Conservation (phyloP, 1,284 basidiomycete species). For the Papiliotrema laurentii region DNA sequence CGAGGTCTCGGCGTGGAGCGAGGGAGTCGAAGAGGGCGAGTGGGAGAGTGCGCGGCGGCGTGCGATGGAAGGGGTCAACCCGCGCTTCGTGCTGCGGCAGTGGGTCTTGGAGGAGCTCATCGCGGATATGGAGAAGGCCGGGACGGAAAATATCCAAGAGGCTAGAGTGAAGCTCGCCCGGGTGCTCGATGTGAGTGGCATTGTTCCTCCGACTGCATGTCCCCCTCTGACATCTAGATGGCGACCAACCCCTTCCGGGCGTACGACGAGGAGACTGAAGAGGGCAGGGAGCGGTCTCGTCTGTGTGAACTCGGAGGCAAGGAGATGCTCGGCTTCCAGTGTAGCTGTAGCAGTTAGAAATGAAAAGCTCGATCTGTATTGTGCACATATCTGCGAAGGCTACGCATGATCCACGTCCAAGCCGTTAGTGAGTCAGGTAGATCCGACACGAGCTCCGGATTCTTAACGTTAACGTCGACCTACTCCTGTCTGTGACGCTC, state of each 20-base stretch:
- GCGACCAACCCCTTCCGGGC: constrained; percentile 51
- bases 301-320: constrained; percentile 71
- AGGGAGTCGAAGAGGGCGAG: constrained; percentile 14
- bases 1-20: neutral
- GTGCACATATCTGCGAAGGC: too few relatives aligned
- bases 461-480: too few relatives aligned
- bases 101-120: constrained; percentile 82
- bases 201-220: too few relatives aligned
- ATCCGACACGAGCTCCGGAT: too few relatives aligned
- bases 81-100: constrained; percentile 82
- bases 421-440: too few relatives aligned
- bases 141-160: constrained; percentile 33
- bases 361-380: too few relatives aligned
- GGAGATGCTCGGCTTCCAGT: constrained; percentile 79
- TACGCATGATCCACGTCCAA: too few relatives aligned
- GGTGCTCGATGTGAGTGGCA: constrained; percentile 23
- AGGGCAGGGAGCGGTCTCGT: constrained; percentile 60
- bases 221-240: too few relatives aligned
- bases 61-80: constrained; percentile 58
- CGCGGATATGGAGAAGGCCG: constrained; percentile 67
- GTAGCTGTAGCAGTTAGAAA: constrained; percentile 77
- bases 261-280: constrained; percentile 44
- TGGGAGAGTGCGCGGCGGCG: constrained; percentile 37
- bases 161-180: constrained; percentile 23
- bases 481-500: too few relatives aligned